phyloP scores from a whole-genome alignment of 164 flowering plant species.

The Vitis riparia region DNA sequence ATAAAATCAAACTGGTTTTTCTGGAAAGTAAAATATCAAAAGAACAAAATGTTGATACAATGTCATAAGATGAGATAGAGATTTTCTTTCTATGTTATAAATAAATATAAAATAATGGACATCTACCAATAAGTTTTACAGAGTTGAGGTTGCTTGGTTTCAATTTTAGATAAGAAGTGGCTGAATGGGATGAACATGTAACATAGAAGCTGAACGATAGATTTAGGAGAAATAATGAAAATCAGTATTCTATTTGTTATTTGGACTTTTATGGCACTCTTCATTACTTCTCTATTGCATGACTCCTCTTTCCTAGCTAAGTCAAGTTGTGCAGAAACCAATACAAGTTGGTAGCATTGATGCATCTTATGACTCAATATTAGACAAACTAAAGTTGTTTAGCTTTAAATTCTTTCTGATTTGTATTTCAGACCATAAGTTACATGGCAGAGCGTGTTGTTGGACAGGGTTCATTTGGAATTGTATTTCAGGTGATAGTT shows the following conservation, averaged over 20 bases:
- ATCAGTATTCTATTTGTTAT: too few relatives aligned
- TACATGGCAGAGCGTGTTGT: slow-evolving; percentile 85
- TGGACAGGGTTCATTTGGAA: slow-evolving; percentile 76
- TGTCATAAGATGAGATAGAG: too few relatives aligned
- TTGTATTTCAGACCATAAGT: slow-evolving; percentile 53
- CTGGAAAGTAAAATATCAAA: background rate
- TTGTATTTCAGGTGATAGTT: slow-evolving; percentile 67
- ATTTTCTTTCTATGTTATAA: too few relatives aligned
- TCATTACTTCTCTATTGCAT: too few relatives aligned
- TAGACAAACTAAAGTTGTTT: background rate
- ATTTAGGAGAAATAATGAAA: too few relatives aligned
- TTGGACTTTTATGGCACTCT: too few relatives aligned
- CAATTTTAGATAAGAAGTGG: too few relatives aligned
- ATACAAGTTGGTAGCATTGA: background rate
- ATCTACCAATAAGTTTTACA: background rate
- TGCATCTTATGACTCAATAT: background rate
- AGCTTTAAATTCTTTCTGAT: background rate
- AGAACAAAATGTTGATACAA: background rate
- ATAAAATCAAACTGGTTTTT: background rate
- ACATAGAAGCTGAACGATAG: too few relatives aligned
- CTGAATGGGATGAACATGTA: too few relatives aligned
- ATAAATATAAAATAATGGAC: background rate
- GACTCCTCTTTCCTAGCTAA: too few relatives aligned
- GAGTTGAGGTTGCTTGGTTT: background rate
- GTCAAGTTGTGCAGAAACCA: too few relatives aligned